Evolutionary conservation across 192 early-diverging fungal genomes (phyloP), one percentile per base, ranked within the genome.

Genomic region (Chytriomyces sp.): DNA sequence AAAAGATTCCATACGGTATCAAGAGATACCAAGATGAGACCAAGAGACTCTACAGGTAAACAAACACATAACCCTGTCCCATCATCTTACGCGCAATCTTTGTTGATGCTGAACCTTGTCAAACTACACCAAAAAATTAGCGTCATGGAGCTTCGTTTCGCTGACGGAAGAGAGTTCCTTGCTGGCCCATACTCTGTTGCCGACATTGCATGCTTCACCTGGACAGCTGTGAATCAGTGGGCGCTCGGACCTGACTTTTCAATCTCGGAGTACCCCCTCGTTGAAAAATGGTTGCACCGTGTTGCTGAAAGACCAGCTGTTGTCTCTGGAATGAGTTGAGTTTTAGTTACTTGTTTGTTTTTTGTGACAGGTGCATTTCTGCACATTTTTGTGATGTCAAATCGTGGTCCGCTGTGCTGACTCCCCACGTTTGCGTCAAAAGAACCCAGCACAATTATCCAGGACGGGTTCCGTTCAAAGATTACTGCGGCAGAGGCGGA

Each of bases 21-120:
- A 81, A 84, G 67, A 72, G 89, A 45, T 91, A 88, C 77, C 77
- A 77, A 9, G 81, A 86, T n/a, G 88, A 91, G 68, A 83, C 84
- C 20, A 62, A 77, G 28, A 77, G 85, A 43, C 72, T 89, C n/a
- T 88, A 83, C 75, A 64, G 46, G 87, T 26, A 20, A 35, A 35
- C 28, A 2, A 35, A 35, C 28, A 35, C 28, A 35, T 35, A 35
- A 35, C 35, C 35, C 35, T 35, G 0, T n/a, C 53, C 16, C 0
- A 13, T 57, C 16, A 57, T 57, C 13, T 57, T 57, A 20, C 20
- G 53, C 20, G 3, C 20, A 13, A 57, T 1, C 0, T 13, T 57
- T 57, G 53, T 57, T 35, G 53, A 20, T 57, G 53, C 20, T 13
- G 53, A 13, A 13, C 3, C 53, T 5, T 57, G 16, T 57, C 13